These are phyloP conservation scores for Rhizopus stolonifer DNA, from an alignment of 371 early-diverging fungal species.

Conservation along the genomic window DNA sequence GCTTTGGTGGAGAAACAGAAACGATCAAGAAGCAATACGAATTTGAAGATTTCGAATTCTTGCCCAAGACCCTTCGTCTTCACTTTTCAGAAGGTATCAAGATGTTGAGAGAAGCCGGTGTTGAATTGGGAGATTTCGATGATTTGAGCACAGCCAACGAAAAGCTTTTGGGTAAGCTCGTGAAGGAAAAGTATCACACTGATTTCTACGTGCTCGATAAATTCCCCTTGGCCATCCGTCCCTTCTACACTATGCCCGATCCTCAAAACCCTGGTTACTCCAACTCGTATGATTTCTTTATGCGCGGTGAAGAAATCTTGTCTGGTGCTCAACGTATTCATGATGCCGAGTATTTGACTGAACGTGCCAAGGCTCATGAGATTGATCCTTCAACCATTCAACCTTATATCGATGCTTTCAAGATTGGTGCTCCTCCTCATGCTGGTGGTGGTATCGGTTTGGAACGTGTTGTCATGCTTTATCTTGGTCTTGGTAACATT, in stretches of 20 bases:
- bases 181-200: slow-evolving; percentile 94
- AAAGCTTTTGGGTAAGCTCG: slow-evolving; percentile 89
- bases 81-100: slow-evolving; percentile 91
- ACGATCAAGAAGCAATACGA: slow-evolving; percentile 91
- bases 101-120: slow-evolving; percentile 90
- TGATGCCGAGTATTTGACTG: slow-evolving; percentile 80
- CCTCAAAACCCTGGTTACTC: slow-evolving; percentile 85
- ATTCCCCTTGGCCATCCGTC: slow-evolving; percentile 96
- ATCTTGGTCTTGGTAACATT: slow-evolving; percentile 96
- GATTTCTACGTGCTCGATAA: slow-evolving; percentile 99
- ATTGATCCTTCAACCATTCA: slow-evolving; percentile 87
- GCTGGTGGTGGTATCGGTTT: slow-evolving; percentile 99
- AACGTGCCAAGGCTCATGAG: slow-evolving; percentile 82
- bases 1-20: slow-evolving; percentile 85
- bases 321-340: slow-evolving; percentile 99
- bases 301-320: slow-evolving; percentile 99
- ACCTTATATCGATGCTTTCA: slow-evolving; percentile 97
- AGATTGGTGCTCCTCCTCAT: slow-evolving; percentile 98
- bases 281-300: slow-evolving; percentile 99
- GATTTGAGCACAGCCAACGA: slow-evolving; percentile 96
- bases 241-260: slow-evolving; percentile 99
- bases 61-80: slow-evolving; percentile 86
- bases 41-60: slow-evolving; percentile 89
- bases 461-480: slow-evolving; percentile 99
- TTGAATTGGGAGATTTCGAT: slow-evolving; percentile 90